phyloP scores from a whole-genome alignment of 2,329 filamentous ascomycete genomes.

The Emmonsia crescens region DNA sequence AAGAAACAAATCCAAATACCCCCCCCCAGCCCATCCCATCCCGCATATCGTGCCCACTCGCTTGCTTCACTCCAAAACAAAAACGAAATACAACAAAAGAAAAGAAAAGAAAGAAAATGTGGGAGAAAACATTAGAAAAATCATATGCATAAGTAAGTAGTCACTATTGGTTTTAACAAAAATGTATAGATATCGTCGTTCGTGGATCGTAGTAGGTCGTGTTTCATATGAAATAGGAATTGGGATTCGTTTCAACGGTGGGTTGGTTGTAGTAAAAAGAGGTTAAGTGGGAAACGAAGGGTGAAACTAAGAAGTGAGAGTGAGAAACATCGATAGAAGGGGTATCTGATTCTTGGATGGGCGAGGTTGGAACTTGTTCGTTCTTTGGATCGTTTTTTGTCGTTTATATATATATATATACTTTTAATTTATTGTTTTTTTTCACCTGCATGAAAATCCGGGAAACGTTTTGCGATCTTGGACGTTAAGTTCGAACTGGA shows the following conservation, averaged over 20 bases:
- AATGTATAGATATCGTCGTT: background rate
- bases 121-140: background rate
- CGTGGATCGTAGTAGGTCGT: background rate
- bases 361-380: background rate
- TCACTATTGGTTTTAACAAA: background rate
- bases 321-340: background rate
- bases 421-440: background rate
- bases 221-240: background rate
- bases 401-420: background rate
- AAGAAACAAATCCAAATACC: background rate
- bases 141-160: background rate
- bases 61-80: background rate
- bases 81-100: background rate
- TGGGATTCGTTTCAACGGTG: background rate
- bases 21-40: background rate
- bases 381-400: background rate
- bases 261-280: no score
- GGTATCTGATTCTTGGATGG: background rate
- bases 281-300: background rate
- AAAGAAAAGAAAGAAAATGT: background rate
- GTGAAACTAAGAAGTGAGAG: background rate
- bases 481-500: slow-evolving; percentile 37
- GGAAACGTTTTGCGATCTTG: slow-evolving; percentile 40
- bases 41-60: background rate
- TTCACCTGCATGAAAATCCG: slow-evolving; percentile 32